Evolutionary conservation across 352 stramenopile genomes (phyloP), one percentile per base, ranked within the genome.

Genomic region (Phytophthora megakarya): DNA sequence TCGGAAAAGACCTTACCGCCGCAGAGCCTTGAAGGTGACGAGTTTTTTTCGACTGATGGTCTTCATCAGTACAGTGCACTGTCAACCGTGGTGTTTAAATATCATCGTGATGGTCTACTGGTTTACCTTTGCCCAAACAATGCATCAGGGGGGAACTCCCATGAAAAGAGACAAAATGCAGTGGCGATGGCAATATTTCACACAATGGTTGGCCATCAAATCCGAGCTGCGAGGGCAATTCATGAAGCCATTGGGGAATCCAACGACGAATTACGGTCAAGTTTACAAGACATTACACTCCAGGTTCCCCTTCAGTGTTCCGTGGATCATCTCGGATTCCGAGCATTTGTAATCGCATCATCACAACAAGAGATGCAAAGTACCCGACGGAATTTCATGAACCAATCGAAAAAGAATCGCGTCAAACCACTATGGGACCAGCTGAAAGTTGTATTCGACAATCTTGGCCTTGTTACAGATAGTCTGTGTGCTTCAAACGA

Each of bases 251-350:
- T 85, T 16, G 35, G 68, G 33, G 59, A 65, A 51, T 18, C 11
- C 11, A 54, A 47, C 30, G 18, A 35, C 4, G 33, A 63, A 8
- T 33, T 39, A 18, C 50, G 58, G 8, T 22, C 73, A 13, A 54
- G 3, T 45, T 15, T 33, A 21, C 52, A 61, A 30, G 28, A 38
- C 12, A 49, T 61, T 19, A 9, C 21, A 16, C 32, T 75, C 12
- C 67, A 64, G 22, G 62, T 90, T 13, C 84, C 81, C 0, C 65
- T 92, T 0, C 81, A 92, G 47, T 90, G 84, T 39, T 56, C 47
- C 10, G 59, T 90, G 16, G 80, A 92, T 62, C 76, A 90, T 40
- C 50, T 89, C 21, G 84, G 81, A 1, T 87, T 80, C 43, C 76
- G 78, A 7, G 72, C 61, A 12, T 70, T 85, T 16, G 74, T 89